A percentile compares a stretch with the other conserved stretches of the same genome.
phyloP scores from a whole-genome alignment of 805 yeast genomes.

The Wickerhamiella domercqiae region DNA sequence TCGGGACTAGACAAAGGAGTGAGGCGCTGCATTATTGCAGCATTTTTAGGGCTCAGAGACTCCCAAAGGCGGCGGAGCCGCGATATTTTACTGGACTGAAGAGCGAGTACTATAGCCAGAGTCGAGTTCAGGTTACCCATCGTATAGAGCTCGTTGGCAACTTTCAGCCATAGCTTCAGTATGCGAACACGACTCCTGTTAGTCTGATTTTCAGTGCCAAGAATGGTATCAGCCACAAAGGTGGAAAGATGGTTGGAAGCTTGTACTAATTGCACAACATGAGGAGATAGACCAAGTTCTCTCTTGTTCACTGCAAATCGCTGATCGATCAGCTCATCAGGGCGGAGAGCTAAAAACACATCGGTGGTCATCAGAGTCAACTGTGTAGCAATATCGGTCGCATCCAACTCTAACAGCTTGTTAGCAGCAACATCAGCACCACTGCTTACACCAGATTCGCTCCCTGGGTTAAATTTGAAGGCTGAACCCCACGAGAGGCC shows the following conservation, averaged over 20 bases:
- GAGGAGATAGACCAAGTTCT: conserved; percentile 21
- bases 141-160: conserved; percentile 22
- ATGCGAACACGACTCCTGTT: conserved; percentile 22
- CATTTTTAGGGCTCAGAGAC: conserved; percentile 18
- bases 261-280: conserved; percentile 20
- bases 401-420: conserved; percentile 19
- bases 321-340: conserved; percentile 23
- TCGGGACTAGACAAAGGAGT: conserved; percentile 22
- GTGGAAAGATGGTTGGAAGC: conserved; percentile 24
- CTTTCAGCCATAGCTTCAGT: conserved; percentile 25
- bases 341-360: conserved; percentile 18
- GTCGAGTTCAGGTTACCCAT: conserved; percentile 23
- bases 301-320: conserved; percentile 22
- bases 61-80: conserved; percentile 25
- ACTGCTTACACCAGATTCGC: background rate
- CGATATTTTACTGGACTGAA: conserved; percentile 24
- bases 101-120: conserved; percentile 22
- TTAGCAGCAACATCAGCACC: conserved; percentile 1
- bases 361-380: conserved; percentile 23
- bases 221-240: conserved; percentile 24
- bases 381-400: conserved; percentile 23
- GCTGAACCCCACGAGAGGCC: conserved; percentile 4
- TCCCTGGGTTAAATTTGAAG: conserved; percentile 1
- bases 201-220: conserved; percentile 18
- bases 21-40: conserved; percentile 16